Base-by-base conservation (phyloP, 768 basidiomycete species). In the Podaxis carcinomalis region DNA sequence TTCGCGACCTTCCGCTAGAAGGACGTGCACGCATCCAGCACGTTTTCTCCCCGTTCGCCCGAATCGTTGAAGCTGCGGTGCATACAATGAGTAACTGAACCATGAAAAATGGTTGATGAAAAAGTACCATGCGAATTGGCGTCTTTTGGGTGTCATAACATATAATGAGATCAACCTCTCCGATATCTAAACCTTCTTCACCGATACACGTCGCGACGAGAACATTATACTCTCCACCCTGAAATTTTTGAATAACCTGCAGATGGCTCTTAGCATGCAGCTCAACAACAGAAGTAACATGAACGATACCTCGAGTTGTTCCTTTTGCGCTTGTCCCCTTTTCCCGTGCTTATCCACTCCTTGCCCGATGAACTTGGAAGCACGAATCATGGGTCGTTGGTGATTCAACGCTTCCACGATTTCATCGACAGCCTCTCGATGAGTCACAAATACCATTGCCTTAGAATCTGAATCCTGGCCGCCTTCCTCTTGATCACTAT, bases 81-180 rank as follows among this genome's bases (percentile, higher is more conserved):
- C 13, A 46, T 64, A 14, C 59, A 52, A 65, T 32, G 61, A 55
- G 51, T 47, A 25, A 56, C 27, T 25, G 56, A 44, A 51, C 2
- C 49, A 2, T 39, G n/a, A 51, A 49, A 61, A 42, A 16, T 46
- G 2, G 42, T 35, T 37, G 35, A 37, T 40, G 49, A 37, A 23
- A 32, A 64, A 86, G 55, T 72, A 96, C 96, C 90, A 97, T 94
- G 60, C 95, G 92, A 63, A 98, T 95, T 1, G 95, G 90, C 0
- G 93, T 93, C 77, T 96, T 97, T 68, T 95, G 93, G 25, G 95
- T 88, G 66, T 99, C 97, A 71, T 98, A 99, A 68, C 95, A 98
- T 51, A 98, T 78, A 59, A 98, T 96, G 69, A 95, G 79, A 70
- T 99, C 97, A 14, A 99, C 89, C 71, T 97, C 95, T 35, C 97